These are phyloP conservation scores for Lolium perenne DNA, from an alignment of 176 grass and related monocot species.

Conservation along the genomic window DNA sequence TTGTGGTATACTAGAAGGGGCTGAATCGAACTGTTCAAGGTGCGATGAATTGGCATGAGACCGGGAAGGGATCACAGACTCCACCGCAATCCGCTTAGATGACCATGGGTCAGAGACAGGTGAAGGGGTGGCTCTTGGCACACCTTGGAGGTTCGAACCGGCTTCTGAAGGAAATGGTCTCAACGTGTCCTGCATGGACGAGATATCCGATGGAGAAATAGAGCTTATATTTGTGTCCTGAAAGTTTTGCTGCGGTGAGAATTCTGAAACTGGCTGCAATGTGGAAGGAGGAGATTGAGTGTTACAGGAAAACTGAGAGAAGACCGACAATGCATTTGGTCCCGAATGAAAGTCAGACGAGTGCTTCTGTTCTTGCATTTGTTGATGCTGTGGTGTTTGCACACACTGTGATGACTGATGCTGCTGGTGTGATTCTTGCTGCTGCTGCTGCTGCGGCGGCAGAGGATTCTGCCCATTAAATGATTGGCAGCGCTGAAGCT, in stretches of 20 bases:
- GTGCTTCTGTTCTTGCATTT: slow-evolving; percentile 70
- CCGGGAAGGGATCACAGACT: slow-evolving; percentile 54
- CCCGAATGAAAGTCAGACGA: slow-evolving; percentile 38
- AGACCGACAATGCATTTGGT: slow-evolving; percentile 45
- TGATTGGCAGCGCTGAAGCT: slow-evolving; percentile 52
- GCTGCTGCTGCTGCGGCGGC: slow-evolving; percentile 44
- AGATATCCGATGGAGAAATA: slow-evolving; percentile 46
- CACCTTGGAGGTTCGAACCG: slow-evolving; percentile 52
- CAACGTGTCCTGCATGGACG: slow-evolving; percentile 56
- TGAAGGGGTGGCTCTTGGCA: slow-evolving; percentile 59
- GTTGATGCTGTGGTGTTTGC: slow-evolving; percentile 62
- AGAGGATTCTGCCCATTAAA: slow-evolving; percentile 63
- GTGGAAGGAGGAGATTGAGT: slow-evolving; percentile 51
- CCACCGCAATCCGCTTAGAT: slow-evolving; percentile 72
- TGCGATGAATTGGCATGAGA: slow-evolving; percentile 45
- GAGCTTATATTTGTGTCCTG: slow-evolving; percentile 53
- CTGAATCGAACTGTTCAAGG: slow-evolving; percentile 61
- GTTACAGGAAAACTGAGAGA: slow-evolving; percentile 48
- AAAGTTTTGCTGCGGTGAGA: slow-evolving; percentile 69
- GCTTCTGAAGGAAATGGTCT: slow-evolving; percentile 57
- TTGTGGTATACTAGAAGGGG: slow-evolving; percentile 47
- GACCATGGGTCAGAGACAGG: slow-evolving; percentile 64
- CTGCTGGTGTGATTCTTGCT: slow-evolving; percentile 45
- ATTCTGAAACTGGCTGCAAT: slow-evolving; percentile 55
- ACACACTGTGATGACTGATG: slow-evolving; percentile 54